phyloP scores from a whole-genome alignment of 331 rosid genomes.

The Dryas integrifolia region DNA sequence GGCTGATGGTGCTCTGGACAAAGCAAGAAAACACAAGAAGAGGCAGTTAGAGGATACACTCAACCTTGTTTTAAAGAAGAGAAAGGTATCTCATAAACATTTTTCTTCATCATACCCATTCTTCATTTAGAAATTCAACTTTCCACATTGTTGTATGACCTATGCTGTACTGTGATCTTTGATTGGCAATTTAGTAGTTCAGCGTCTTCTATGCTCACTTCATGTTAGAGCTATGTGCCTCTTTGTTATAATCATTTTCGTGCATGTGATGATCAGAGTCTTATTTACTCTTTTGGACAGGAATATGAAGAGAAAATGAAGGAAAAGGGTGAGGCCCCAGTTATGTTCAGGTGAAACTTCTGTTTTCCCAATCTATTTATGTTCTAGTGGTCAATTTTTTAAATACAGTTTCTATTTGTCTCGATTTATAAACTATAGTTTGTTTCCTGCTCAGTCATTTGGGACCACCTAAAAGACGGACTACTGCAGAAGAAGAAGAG shows the following conservation, averaged over 20 bases:
- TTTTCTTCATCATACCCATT: neutral
- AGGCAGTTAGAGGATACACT: constrained; percentile 94
- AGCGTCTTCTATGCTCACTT: neutral
- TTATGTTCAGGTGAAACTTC: constrained; percentile 86
- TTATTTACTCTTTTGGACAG: constrained; percentile 46
- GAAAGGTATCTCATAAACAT: constrained; percentile 51
- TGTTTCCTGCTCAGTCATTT: constrained; percentile 67
- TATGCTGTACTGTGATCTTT: neutral
- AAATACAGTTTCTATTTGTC: constrained; percentile 27
- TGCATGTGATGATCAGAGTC: constrained; percentile 21
- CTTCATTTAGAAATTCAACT: constrained; percentile 10
- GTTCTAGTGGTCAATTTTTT: constrained; percentile 14
- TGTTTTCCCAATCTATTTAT: neutral
- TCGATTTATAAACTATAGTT: constrained; percentile 37
- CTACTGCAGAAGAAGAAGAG: constrained; percentile 94
- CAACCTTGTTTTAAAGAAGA: constrained; percentile 82
- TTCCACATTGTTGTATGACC: constrained; percentile 8
- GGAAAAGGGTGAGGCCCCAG: constrained; percentile 95
- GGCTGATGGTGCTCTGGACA: constrained; percentile 99
- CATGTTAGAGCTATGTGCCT: neutral
- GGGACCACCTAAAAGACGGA: constrained; percentile 88
- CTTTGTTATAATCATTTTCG: neutral
- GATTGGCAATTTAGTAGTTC: constrained; percentile 1
- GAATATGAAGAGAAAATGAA: constrained; percentile 83
- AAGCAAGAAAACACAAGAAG: constrained; percentile 98